Evolutionary conservation across 176 grass and related monocot species (phyloP).

Genomic region (Triticum urartu): DNA sequence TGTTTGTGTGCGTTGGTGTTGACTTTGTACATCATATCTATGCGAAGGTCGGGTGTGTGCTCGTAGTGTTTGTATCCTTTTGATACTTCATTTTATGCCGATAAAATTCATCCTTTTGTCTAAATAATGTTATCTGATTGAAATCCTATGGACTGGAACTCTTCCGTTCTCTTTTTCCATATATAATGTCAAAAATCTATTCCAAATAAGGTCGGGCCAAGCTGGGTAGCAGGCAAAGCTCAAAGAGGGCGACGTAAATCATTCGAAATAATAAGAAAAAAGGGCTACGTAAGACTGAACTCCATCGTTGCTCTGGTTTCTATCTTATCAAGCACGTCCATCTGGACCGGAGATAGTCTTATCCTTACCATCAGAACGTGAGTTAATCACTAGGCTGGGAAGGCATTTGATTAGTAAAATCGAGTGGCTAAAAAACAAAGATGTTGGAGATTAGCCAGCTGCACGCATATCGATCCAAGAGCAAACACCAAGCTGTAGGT

Average conservation of each 20-base stretch:
- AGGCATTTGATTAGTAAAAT: neutral
- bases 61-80: too few relatives aligned
- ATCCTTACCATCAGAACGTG: neutral
- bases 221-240: neutral
- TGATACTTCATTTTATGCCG: too few relatives aligned
- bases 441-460: constrained; percentile 20
- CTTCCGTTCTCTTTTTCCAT: neutral
- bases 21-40: too few relatives aligned
- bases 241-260: neutral
- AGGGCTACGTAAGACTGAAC: neutral
- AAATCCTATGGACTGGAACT: neutral
- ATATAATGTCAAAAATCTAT: neutral
- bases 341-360: neutral
- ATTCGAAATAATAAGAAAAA: too few relatives aligned
- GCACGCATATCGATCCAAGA: constrained; percentile 19
- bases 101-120: too few relatives aligned
- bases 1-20: too few relatives aligned
- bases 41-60: too few relatives aligned
- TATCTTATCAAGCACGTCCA: neutral
- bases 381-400: neutral
- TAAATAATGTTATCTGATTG: too few relatives aligned
- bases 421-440: neutral
- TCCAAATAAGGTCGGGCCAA: neutral
- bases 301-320: too few relatives aligned
- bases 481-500: neutral